Conservation (phyloP, 192 early-diverging fungal species). For the Mortierella antarctica region DNA sequence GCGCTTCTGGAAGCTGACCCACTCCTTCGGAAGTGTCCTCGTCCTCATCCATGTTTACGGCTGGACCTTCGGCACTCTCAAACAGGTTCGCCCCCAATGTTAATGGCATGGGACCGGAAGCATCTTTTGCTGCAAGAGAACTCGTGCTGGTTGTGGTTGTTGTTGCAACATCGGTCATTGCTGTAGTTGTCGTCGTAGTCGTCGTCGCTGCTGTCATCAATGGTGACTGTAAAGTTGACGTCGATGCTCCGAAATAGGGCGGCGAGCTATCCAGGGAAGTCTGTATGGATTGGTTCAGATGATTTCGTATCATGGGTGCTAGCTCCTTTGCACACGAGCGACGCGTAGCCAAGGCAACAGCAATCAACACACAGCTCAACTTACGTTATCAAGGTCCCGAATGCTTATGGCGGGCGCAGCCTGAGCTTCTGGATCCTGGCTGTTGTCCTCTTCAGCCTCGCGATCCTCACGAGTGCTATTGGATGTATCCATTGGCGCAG, state of each 20-base stretch:
- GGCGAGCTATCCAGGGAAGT: conserved; percentile 32
- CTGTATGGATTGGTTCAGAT: conserved; percentile 39
- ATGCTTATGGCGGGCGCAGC: no score
- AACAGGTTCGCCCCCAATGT: conserved; percentile 13
- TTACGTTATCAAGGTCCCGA: no score
- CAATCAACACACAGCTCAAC: no score
- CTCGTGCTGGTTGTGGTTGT: not conserved
- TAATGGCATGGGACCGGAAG: not conserved
- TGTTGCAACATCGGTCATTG: not conserved
- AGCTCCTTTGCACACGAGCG: no score
- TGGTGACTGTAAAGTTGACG: conserved; percentile 21
- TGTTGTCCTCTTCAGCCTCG: no score
- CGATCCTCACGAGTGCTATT: no score
- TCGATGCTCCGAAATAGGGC: conserved; percentile 19
- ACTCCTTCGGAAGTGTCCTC: not conserved
- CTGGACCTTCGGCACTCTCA: not conserved
- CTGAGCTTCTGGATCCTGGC: no score
- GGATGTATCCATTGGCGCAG: no score
- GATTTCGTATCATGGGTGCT: conserved; percentile 7
- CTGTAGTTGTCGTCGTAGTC: conserved; percentile 4
- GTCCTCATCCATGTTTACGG: not conserved
- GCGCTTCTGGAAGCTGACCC: not conserved
- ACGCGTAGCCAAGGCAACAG: no score
- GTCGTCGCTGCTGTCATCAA: conserved; percentile 5
- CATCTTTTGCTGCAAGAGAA: not conserved